Percentiles rank a stretch among this genome's conserved stretches.
These are phyloP conservation scores for Kregervanrija pseudodelftensis DNA, from an alignment of 805 yeast genomes.

Conservation along the genomic window DNA sequence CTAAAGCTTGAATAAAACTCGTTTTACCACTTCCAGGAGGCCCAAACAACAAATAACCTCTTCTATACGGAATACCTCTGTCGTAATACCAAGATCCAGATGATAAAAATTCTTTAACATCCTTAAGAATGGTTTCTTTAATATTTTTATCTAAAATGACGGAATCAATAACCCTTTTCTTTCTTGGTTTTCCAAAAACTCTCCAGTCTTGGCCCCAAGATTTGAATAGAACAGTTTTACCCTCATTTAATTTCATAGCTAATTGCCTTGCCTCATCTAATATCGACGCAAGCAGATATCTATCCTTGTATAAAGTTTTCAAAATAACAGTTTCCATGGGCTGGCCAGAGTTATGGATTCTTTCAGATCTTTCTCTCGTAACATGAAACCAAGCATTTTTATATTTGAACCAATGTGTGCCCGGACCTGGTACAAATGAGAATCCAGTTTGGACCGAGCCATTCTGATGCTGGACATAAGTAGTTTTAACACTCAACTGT, in stretches of 20 bases:
- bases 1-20: slow-evolving; percentile 90
- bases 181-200: slow-evolving; percentile 93
- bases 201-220: slow-evolving; percentile 99
- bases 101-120: slow-evolving; percentile 70
- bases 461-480: slow-evolving; percentile 80
- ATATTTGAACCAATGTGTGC: slow-evolving; percentile 81
- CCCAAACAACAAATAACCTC: slow-evolving; percentile 90
- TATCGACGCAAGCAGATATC: slow-evolving; percentile 54
- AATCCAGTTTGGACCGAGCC: slow-evolving; percentile 86
- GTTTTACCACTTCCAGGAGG: slow-evolving; percentile 99
- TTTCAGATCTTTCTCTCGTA: slow-evolving; percentile 83
- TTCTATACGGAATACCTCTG: slow-evolving; percentile 94
- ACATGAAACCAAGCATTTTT: slow-evolving; percentile 84
- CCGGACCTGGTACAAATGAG: slow-evolving; percentile 95
- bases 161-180: slow-evolving; percentile 74
- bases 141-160: slow-evolving; percentile 79
- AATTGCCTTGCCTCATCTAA: slow-evolving; percentile 76
- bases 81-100: slow-evolving; percentile 90
- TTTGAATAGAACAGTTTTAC: slow-evolving; percentile 88
- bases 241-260: slow-evolving; percentile 79
- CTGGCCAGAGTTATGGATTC: slow-evolving; percentile 83
- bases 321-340: slow-evolving; percentile 96
- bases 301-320: slow-evolving; percentile 82
- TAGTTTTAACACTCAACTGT: slow-evolving; percentile 86
- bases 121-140: slow-evolving; percentile 55